phyloP scores from a whole-genome alignment of 2,329 filamentous ascomycete genomes.

The Sporothrix brasiliensis region DNA sequence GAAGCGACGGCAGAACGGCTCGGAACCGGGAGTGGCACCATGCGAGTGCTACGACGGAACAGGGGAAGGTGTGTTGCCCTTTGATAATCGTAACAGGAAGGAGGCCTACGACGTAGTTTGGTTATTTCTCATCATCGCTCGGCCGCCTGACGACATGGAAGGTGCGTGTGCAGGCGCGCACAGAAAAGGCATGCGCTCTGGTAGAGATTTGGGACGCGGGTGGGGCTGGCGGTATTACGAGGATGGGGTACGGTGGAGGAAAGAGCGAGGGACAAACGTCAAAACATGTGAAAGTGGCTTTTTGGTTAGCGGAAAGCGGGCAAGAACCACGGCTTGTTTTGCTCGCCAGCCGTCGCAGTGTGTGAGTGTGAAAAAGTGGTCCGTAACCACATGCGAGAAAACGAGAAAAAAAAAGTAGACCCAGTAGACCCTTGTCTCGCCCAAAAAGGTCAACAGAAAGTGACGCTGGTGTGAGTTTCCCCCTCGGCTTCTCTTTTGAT shows the following conservation, averaged over 20 bases:
- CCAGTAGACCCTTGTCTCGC: conserved; percentile 1
- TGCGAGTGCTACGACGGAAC: not conserved
- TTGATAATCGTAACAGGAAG: not conserved
- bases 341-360: too few relatives aligned
- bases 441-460: conserved; percentile 2
- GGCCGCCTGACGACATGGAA: not conserved
- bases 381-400: conserved; percentile 26
- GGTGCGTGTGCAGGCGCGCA: not conserved
- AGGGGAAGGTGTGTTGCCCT: not conserved
- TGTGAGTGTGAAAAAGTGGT: conserved; percentile 6
- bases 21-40: too few relatives aligned
- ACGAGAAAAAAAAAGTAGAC: not conserved
- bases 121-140: not conserved
- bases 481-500: conserved; percentile 15
- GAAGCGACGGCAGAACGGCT: not conserved
- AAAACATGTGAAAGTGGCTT: conserved; percentile 27
- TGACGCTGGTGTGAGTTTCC: not conserved
- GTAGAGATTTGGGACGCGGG: not conserved
- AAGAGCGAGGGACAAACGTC: not conserved
- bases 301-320: not conserved
- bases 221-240: conserved; percentile 15
- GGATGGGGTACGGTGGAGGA: conserved; percentile 1
- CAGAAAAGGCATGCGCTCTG: not conserved
- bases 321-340: too few relatives aligned
- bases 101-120: not conserved